phyloP scores from a whole-genome alignment of 2,329 filamentous ascomycete species.

The Leptographium lundbergii region DNA sequence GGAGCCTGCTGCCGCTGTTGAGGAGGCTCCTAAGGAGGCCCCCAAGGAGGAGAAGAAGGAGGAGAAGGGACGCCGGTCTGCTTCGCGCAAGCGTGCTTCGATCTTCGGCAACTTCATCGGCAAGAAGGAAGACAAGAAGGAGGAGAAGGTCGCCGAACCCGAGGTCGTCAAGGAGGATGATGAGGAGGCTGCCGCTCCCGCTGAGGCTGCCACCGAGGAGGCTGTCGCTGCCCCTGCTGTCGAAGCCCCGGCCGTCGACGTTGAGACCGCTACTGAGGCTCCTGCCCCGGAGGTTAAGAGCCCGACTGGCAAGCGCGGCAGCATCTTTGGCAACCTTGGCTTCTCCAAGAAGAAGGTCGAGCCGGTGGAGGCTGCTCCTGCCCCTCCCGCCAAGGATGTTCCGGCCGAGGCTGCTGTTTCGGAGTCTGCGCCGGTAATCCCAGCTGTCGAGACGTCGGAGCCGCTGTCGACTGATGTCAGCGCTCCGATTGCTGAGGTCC shows the following conservation, averaged over 20 bases:
- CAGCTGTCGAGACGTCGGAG: slow-evolving; percentile 43
- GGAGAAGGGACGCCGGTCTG: slow-evolving; percentile 40
- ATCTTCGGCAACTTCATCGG: slow-evolving; percentile 47
- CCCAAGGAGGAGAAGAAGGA: slow-evolving; percentile 32
- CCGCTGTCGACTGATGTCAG: slow-evolving; percentile 43
- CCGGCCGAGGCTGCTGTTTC: slow-evolving; percentile 27
- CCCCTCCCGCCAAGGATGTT: slow-evolving; percentile 30
- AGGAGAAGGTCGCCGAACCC: slow-evolving; percentile 21
- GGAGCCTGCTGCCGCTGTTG: slow-evolving; percentile 14
- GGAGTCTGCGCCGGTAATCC: slow-evolving; percentile 45
- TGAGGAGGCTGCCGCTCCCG: slow-evolving; percentile 18
- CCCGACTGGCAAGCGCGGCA: slow-evolving; percentile 32
- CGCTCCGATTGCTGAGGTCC: slow-evolving; percentile 31
- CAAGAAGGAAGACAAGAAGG: slow-evolving; percentile 38
- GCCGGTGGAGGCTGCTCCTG: slow-evolving; percentile 29
- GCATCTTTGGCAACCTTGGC: slow-evolving; percentile 42
- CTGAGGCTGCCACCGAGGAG: slow-evolving; percentile 4
- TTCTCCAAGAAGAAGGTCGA: slow-evolving; percentile 47
- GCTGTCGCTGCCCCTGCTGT: slow-evolving; percentile 17
- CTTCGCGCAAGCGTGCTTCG: slow-evolving; percentile 52
- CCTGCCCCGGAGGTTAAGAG: slow-evolving; percentile 24
- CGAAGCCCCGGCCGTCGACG: slow-evolving; percentile 22
- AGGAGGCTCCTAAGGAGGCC: slow-evolving; percentile 19
- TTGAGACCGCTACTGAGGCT: slow-evolving; percentile 10
- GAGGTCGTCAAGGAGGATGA: slow-evolving; percentile 23